A percentile compares a stretch with the other conserved stretches of the same genome.
These are phyloP conservation scores for Penicillium desertorum DNA, from an alignment of 495 filamentous ascomycete species.

Conservation along the genomic window DNA sequence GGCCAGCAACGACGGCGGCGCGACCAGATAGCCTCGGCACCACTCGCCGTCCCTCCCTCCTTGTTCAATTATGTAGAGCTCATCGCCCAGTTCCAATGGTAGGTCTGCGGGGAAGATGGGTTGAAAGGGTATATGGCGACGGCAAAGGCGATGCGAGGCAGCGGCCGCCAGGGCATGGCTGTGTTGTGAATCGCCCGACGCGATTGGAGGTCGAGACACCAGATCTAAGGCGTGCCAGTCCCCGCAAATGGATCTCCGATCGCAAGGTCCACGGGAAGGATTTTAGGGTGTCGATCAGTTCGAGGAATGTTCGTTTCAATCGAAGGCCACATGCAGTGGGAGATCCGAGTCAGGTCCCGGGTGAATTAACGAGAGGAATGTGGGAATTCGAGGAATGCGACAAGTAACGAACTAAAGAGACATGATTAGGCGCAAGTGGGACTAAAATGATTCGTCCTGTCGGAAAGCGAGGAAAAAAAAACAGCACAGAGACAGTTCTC, in stretches of 20 bases:
- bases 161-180: conserved; percentile 91
- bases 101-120: conserved; percentile 83
- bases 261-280: conserved; percentile 12
- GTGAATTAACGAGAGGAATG: conserved; percentile 10
- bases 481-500: conserved; percentile 8
- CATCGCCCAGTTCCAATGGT: conserved; percentile 96
- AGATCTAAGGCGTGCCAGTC: conserved; percentile 7
- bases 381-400: conserved; percentile 19
- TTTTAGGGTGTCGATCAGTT: conserved; percentile 4
- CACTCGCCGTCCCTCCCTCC: conserved; percentile 81
- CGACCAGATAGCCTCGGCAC: conserved; percentile 93
- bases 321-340: conserved; percentile 37
- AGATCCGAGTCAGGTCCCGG: conserved; percentile 15
- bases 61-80: conserved; percentile 97
- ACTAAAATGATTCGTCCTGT: conserved; percentile 6
- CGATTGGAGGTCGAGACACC: conserved; percentile 18
- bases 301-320: conserved; percentile 30
- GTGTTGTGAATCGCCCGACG: conserved; percentile 14
- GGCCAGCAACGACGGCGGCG: conserved; percentile 87
- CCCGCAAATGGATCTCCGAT: conserved; percentile 23
- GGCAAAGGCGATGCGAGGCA: conserved; percentile 96
- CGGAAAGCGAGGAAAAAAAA: background rate
- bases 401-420: conserved; percentile 25
- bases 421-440: conserved; percentile 20
- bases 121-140: conserved; percentile 92